Conservation (phyloP, 169 alveolate species). For the Plasmodium berghei region DNA sequence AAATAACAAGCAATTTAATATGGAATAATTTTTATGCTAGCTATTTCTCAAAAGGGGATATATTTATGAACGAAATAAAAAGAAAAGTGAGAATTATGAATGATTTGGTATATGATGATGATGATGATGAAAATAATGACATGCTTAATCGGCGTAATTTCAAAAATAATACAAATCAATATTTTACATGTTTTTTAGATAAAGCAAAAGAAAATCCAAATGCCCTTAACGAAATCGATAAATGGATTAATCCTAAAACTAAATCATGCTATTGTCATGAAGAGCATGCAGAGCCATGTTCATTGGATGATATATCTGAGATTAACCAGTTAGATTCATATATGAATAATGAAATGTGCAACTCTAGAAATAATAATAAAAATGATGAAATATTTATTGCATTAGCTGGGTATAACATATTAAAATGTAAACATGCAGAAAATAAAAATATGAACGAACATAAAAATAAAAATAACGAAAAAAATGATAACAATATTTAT, state of each 20-base stretch:
- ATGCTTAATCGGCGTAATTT: background rate
- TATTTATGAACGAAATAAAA: too few species aligned
- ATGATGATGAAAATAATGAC: background rate
- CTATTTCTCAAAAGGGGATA: too few species aligned
- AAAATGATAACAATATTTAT: too few species aligned
- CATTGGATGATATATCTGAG: conserved; percentile 8
- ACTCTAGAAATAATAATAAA: background rate
- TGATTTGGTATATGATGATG: too few species aligned
- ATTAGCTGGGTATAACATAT: background rate
- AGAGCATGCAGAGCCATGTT: conserved; percentile 52
- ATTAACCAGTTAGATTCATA: conserved; percentile 9
- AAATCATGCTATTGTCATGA: conserved; percentile 64
- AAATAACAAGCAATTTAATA: too few species aligned
- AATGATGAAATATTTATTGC: conserved; percentile 18
- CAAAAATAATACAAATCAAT: conserved; percentile 23
- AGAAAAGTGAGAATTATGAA: too few species aligned
- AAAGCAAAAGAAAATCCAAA: conserved; percentile 26
- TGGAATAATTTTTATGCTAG: too few species aligned
- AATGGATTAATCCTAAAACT: conserved; percentile 30
- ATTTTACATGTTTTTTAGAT: conserved; percentile 59
- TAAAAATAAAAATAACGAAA: background rate
- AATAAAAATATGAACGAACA: too few species aligned
- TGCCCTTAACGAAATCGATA: conserved; percentile 24
- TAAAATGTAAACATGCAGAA: background rate
- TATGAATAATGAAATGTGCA: conserved; percentile 19